Percentiles rank a stretch among this genome's conserved stretches.
These are phyloP conservation scores for Leccinum fibrillosum DNA, from an alignment of 768 basidiomycete species.

Conservation along the genomic window DNA sequence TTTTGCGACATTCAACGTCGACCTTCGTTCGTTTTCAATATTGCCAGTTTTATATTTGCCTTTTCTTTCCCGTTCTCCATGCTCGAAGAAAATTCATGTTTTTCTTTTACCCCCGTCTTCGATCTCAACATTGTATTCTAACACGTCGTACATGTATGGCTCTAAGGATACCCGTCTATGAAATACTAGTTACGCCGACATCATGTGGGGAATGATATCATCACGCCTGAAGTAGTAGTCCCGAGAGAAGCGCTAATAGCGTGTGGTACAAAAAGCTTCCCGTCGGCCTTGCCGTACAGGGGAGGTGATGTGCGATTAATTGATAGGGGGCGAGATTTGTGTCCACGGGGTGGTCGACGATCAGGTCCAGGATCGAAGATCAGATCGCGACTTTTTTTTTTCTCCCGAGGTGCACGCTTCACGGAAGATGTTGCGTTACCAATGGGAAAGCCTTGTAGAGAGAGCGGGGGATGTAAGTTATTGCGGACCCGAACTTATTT, in stretches of 20 bases:
- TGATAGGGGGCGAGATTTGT: constrained; percentile 18
- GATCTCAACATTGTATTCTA: constrained; percentile 14
- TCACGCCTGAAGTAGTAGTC: neutral
- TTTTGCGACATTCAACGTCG: constrained; percentile 12
- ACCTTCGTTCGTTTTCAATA: constrained; percentile 6
- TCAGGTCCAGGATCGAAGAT: constrained; percentile 32
- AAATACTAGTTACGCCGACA: constrained; percentile 2
- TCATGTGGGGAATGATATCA: neutral
- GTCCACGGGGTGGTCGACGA: constrained; percentile 14
- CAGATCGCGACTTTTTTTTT: constrained; percentile 17
- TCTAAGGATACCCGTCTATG: constrained; percentile 14
- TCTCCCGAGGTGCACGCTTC: constrained; percentile 22
- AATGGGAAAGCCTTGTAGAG: constrained; percentile 6
- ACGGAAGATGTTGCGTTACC: constrained; percentile 18
- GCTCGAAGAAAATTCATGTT: constrained; percentile 2
- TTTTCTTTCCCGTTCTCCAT: neutral
- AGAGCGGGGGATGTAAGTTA: neutral
- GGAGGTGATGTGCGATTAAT: constrained; percentile 12
- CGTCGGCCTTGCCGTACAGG: constrained; percentile 12
- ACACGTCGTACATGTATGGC: constrained; percentile 12
- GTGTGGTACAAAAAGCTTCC: neutral
- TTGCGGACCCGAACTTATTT: constrained; percentile 3
- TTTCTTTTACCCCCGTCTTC: neutral
- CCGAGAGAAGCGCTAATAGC: constrained; percentile 1
- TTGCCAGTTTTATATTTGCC: neutral